Percentiles rank a stretch among this genome's conserved stretches.
These are phyloP conservation scores for Podospora tetraspora DNA, from an alignment of 495 filamentous ascomycete species.

Conservation along the genomic window DNA sequence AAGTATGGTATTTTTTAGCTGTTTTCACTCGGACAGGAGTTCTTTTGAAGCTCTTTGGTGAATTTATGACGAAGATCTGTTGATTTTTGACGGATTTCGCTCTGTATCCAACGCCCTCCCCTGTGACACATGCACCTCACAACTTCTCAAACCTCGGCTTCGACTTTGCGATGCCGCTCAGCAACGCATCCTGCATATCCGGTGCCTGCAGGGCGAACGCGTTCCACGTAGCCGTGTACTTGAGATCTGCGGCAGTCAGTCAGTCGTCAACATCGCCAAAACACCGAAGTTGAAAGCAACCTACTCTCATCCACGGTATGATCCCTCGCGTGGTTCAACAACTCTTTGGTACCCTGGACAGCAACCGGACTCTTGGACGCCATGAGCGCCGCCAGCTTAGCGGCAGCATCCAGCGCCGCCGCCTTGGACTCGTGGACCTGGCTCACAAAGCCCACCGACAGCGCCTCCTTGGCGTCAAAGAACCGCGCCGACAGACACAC, in stretches of 20 bases:
- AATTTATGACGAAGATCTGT: no score
- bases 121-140: slow-evolving; percentile 32
- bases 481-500: slow-evolving; percentile 71
- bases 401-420: slow-evolving; percentile 53
- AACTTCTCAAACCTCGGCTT: slow-evolving; percentile 85
- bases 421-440: slow-evolving; percentile 64
- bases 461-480: slow-evolving; percentile 76
- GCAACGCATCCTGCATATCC: slow-evolving; percentile 68
- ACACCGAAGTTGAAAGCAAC: slow-evolving; percentile 23
- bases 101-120: not conserved
- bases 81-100: no score
- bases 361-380: slow-evolving; percentile 85
- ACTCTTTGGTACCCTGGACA: slow-evolving; percentile 87
- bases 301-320: slow-evolving; percentile 69
- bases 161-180: slow-evolving; percentile 71
- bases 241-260: slow-evolving; percentile 51
- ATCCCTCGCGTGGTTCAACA: slow-evolving; percentile 83
- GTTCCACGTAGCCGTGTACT: slow-evolving; percentile 87
- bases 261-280: slow-evolving; percentile 13
- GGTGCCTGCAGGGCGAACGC: slow-evolving; percentile 70
- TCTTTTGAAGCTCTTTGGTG: no score
- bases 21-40: not conserved
- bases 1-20: not conserved
- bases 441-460: slow-evolving; percentile 77
- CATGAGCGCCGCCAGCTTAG: slow-evolving; percentile 62